Conservation (phyloP, 495 filamentous ascomycete species). For the Xylaria acuta region DNA sequence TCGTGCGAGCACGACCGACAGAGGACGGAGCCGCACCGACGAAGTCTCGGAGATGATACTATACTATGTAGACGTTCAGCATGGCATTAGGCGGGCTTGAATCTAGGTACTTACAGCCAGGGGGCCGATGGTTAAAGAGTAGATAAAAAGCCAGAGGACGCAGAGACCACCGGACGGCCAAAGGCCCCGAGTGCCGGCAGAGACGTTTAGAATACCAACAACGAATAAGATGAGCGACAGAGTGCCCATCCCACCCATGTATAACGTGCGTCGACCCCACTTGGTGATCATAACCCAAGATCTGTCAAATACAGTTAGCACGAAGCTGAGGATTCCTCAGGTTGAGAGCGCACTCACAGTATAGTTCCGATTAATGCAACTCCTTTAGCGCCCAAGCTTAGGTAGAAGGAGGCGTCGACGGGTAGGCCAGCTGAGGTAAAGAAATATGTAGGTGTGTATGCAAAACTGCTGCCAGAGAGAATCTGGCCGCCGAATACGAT, state of each 20-base stretch:
- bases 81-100: background rate
- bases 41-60: constrained; percentile 59
- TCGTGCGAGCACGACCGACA: constrained; percentile 59
- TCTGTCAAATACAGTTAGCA: constrained; percentile 36
- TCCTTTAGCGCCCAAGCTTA: constrained; percentile 40
- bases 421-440: constrained; percentile 66
- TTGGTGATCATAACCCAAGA: constrained; percentile 55
- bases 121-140: constrained; percentile 50
- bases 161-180: constrained; percentile 46
- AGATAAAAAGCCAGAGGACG: constrained; percentile 51
- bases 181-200: constrained; percentile 33
- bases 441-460: constrained; percentile 72
- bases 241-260: constrained; percentile 48
- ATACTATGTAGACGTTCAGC: constrained; percentile 45
- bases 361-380: constrained; percentile 55
- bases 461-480: constrained; percentile 68
- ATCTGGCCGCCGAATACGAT: constrained; percentile 73
- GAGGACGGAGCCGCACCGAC: constrained; percentile 54
- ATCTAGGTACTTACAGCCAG: constrained; percentile 40
- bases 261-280: constrained; percentile 56
- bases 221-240: constrained; percentile 46
- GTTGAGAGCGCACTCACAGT: constrained; percentile 27
- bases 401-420: constrained; percentile 56
- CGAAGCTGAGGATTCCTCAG: constrained; percentile 28
- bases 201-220: constrained; percentile 38